Percentiles rank a stretch among this genome's conserved stretches.
Evolutionary conservation across 257 asterid species (phyloP).

Genomic region (Capsicum baccatum): DNA sequence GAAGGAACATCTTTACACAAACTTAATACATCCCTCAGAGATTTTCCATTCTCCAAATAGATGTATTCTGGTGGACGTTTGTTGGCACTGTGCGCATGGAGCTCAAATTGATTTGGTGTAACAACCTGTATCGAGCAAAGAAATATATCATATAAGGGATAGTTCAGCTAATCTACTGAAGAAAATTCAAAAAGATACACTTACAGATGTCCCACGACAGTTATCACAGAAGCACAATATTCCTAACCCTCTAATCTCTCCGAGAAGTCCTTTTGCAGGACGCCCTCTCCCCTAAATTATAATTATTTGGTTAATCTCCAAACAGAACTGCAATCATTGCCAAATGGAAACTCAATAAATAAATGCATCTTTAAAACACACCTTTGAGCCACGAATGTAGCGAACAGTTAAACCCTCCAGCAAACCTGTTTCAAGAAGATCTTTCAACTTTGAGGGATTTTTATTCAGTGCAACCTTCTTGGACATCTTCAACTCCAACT

Average conservation of each 20-base stretch:
- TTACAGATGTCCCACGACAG: constrained; percentile 71
- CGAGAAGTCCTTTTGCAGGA: constrained; percentile 59
- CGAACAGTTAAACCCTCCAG: constrained; percentile 77
- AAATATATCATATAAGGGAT: neutral
- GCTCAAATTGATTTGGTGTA: constrained; percentile 80
- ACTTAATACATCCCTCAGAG: constrained; percentile 68
- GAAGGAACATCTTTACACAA: constrained; percentile 64
- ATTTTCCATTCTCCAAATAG: constrained; percentile 74
- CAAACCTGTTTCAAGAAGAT: constrained; percentile 84
- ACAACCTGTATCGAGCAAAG: constrained; percentile 58
- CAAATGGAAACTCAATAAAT: constrained; percentile 15
- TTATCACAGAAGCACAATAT: constrained; percentile 74
- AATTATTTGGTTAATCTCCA: constrained; percentile 34
- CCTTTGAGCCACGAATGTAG: constrained; percentile 69
- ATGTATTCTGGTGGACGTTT: constrained; percentile 84
- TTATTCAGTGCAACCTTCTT: constrained; percentile 63
- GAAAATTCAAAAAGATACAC: constrained; percentile 24
- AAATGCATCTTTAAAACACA: constrained; percentile 32
- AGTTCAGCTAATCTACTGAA: constrained; percentile 15
- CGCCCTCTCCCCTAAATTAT: constrained; percentile 50
- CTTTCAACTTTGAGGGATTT: constrained; percentile 65
- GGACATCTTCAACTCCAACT: constrained; percentile 70
- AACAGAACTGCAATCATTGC: neutral
- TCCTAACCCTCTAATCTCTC: constrained; percentile 70
- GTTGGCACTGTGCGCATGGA: constrained; percentile 78